Conservation (phyloP, 176 grass and related monocot species). For the Aegilops speltoides region DNA sequence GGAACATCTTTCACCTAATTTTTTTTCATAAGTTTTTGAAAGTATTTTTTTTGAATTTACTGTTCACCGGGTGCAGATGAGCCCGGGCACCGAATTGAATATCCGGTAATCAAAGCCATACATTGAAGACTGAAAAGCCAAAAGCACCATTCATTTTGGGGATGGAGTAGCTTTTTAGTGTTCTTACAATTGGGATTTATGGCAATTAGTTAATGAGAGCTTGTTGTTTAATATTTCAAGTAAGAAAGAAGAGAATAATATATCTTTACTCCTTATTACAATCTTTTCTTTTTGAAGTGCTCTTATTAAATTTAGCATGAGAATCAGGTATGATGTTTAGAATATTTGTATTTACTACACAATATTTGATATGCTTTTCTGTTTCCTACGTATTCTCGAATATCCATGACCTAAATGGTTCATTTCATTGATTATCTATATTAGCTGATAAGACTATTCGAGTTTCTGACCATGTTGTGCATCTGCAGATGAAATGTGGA, state of each 20-base stretch:
- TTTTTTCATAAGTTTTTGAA: too few relatives aligned
- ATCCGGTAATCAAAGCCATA: too few relatives aligned
- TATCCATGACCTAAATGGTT: not conserved
- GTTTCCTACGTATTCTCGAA: not conserved
- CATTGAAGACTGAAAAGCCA: not conserved
- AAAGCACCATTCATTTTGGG: not conserved
- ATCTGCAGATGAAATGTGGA: constrained; percentile 18
- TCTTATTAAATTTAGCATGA: constrained; percentile 1
- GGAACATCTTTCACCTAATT: too few relatives aligned
- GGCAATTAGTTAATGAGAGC: not conserved
- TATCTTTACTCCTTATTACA: not conserved
- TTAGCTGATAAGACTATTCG: not conserved
- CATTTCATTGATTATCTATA: constrained; percentile 14
- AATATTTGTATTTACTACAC: not conserved
- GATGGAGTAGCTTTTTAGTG: not conserved
- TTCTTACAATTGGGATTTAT: constrained; percentile 23
- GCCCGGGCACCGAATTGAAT: too few relatives aligned
- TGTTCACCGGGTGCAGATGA: too few relatives aligned
- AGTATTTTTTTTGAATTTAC: too few relatives aligned
- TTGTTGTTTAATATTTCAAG: not conserved
- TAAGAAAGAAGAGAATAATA: constrained; percentile 9
- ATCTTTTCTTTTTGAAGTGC: not conserved
- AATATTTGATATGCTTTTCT: not conserved
- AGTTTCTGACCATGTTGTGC: constrained; percentile 23
- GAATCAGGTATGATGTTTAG: not conserved